Base-by-base conservation (phyloP, 2,329 filamentous ascomycete species). In the Cordyceps javanica region DNA sequence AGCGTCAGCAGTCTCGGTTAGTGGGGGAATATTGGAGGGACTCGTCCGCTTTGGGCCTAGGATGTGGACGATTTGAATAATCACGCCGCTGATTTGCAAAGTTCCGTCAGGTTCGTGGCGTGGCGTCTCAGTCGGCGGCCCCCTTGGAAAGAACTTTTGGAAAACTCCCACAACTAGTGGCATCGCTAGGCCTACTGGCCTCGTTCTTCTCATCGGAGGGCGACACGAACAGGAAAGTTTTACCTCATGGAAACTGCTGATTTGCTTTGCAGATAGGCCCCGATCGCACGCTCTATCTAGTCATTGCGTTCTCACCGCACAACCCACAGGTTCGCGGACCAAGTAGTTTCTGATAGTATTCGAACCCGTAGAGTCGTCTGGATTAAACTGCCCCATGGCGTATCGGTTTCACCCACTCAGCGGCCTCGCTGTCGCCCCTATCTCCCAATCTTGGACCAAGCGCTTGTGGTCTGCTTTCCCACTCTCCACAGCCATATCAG, bases 141-240 rank as follows among this genome's bases (percentile, higher is more conserved):
- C 52, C 23, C n/a, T 34, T 19, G 16, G 34, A 21, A 41, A 42
- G 54, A 56, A 56, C 54, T 56, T 56, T 56, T 56, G 54, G 54
- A 56, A 56, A 45, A 34, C 44, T 49, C 54, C 6, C 13, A 3
- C 25, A 42, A 41, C 38, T 16, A 41, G n/a, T 21, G 2, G 25
- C n/a, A n/a, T n/a, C n/a, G n/a, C 39, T 25, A 23, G 19, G n/a
- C n/a, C n/a, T 30, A 56, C 44, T 11, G 32, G 13, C 26, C n/a
- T 5, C 23, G 3, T 34, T 36, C 16, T 16, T 9, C 28, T 50
- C 19, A 32, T 14, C 23, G 13, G 9, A 38, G 25, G n/a, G n/a
- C 28, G 52, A 38, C 9, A 32, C 25, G 23, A 23, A 5, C 14
- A 21, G 30, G n/a, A 39, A 39, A 11, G 6, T 23, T 30, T 56